Evolutionary conservation across 2,329 filamentous ascomycete genomes (phyloP), one percentile per base, ranked within the genome.

Genomic region (Cryphonectria japonica): DNA sequence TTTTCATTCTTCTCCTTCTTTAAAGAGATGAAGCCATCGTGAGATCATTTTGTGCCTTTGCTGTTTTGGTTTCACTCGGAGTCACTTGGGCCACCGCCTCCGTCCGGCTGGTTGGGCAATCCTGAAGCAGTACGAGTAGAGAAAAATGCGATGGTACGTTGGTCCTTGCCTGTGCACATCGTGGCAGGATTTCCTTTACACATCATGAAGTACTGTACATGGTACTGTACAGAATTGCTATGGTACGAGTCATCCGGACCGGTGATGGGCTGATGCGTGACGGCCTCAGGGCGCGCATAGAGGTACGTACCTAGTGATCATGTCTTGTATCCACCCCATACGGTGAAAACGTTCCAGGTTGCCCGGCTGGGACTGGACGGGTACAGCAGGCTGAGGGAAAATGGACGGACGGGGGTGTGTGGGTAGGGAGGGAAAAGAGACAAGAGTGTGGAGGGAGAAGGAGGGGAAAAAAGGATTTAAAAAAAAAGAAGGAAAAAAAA

Each of bases 231-330:
- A 43, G 19, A 43, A 32, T 5, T 13, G 9, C 26, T 29, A 52
- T n/a, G 57, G 57, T 75, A 74, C 72, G 76, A 75, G 72, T 70
- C 69, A 72, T 69, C 73, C 74, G 71, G 66, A 60, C 69, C 71
- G 46, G 66, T 62, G 60, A 66, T 73, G 46, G 61, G 59, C 70
- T 67, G 46, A 69, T 75, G 73, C 74, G 73, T 57, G 70, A 39
- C 39, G 8, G 29, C 57, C 16, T 34, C 29, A 60, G 57, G 57
- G 57, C 57, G 52, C 32, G 34, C 32, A 37, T 60, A 29, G 14
- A 60, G 59, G 19, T 61, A 39, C 59, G 19, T 19, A 69, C 29
- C 26, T 60, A 43, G 34, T 32, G 54, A 29, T 59, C 29, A 32
- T 59, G 14, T 26, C 2, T 29, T 26, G 54, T 59, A 59, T 59